Conservation (phyloP, 169 alveolate genomes). For the Theileria luwenshuni region DNA sequence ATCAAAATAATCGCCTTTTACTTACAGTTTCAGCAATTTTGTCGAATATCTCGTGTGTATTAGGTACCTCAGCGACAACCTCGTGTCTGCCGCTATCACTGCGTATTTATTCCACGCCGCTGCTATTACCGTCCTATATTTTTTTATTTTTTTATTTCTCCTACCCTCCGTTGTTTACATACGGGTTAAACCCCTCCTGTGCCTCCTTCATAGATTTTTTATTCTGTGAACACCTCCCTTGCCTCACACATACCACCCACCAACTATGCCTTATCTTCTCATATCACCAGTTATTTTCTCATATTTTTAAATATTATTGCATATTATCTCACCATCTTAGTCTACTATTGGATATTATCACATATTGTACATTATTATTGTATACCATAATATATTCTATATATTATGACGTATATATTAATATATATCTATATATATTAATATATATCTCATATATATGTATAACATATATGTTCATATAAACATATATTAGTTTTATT, state of each 20-base stretch:
- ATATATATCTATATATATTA: neutral
- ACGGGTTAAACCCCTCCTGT: conserved; percentile 68
- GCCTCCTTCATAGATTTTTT: neutral
- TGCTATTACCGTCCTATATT: conserved; percentile 82
- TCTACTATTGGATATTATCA: neutral
- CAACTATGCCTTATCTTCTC: too few species aligned
- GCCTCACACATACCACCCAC: too few species aligned
- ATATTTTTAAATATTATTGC: too few species aligned
- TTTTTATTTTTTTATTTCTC: neutral
- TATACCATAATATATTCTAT: neutral
- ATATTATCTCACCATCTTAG: too few species aligned
- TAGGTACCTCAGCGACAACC: conserved; percentile 87
- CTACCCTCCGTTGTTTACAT: conserved; percentile 81
- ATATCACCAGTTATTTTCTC: neutral
- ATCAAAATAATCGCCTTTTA: neutral
- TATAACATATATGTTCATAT: neutral
- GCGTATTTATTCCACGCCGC: conserved; percentile 90
- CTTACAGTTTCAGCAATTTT: conserved; percentile 82
- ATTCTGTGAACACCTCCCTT: too few species aligned
- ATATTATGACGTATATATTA: neutral
- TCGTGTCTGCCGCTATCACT: conserved; percentile 91
- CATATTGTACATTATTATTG: neutral
- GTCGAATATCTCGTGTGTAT: conserved; percentile 88
- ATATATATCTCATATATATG: neutral
- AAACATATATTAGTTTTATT: neutral